Percentiles rank a stretch among this genome's conserved stretches.
Conservation (phyloP, 805 yeast genomes). For the Metschnikowia borealis region DNA sequence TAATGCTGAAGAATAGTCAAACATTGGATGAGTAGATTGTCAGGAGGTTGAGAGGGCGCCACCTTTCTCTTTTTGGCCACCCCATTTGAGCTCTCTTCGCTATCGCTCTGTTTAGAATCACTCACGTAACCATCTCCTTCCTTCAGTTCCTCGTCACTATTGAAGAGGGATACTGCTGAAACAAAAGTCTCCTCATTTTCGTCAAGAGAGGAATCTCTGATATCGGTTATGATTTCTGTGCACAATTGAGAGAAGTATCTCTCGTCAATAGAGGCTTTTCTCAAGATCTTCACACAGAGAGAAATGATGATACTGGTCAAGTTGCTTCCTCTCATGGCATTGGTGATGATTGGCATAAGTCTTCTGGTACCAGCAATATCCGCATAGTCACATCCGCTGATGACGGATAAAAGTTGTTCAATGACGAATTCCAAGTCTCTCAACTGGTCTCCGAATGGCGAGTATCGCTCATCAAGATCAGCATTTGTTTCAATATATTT, state of each 20-base stretch:
- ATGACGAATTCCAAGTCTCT: conserved; percentile 68
- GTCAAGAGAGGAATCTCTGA: conserved; percentile 60
- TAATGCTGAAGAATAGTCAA: conserved; percentile 64
- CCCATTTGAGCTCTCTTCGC: conserved; percentile 28
- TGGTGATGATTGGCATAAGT: conserved; percentile 48
- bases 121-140: conserved; percentile 25
- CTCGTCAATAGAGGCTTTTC: conserved; percentile 70
- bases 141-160: conserved; percentile 20
- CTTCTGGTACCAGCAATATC: conserved; percentile 89
- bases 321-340: conserved; percentile 54
- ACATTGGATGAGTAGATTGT: conserved; percentile 55
- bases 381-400: conserved; percentile 73
- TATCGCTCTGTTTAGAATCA: conserved; percentile 18
- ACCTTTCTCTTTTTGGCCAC: conserved; percentile 29
- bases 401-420: conserved; percentile 64
- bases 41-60: conserved; percentile 40
- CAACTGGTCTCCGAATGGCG: conserved; percentile 41
- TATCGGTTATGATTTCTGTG: conserved; percentile 81
- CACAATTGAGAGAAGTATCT: conserved; percentile 80
- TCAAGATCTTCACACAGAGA: conserved; percentile 59
- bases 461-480: conserved; percentile 21
- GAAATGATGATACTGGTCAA: conserved; percentile 52
- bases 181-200: conserved; percentile 32
- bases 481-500: conserved; percentile 7
- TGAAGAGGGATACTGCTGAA: conserved; percentile 23